A percentile compares a stretch with the other conserved stretches of the same genome.
Conservation (phyloP, 2,329 filamentous ascomycete species). For the Penicillium sp. region DNA sequence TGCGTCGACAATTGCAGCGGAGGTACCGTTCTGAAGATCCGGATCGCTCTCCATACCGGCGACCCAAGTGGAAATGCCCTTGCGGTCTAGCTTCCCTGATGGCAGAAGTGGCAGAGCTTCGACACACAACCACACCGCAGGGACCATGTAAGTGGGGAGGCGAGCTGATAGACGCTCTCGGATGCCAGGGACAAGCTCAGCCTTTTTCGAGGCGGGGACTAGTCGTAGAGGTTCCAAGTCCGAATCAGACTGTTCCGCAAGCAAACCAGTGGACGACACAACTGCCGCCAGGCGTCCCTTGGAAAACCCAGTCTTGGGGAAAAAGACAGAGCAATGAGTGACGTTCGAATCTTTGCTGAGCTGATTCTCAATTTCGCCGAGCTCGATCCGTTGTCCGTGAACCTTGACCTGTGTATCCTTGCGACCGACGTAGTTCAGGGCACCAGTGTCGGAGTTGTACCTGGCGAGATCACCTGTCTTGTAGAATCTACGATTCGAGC, state of each 20-base stretch:
- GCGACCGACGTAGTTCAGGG: slow-evolving; percentile 45
- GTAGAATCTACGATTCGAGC: slow-evolving; percentile 29
- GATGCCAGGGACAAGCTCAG: slow-evolving; percentile 19
- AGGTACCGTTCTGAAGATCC: slow-evolving; percentile 11
- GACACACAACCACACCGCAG: slow-evolving; percentile 41
- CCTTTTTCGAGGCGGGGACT: slow-evolving; percentile 16
- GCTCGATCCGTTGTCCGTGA: slow-evolving; percentile 56
- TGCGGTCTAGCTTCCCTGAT: slow-evolving; percentile 42
- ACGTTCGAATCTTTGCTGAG: slow-evolving; percentile 24
- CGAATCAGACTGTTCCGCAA: slow-evolving; percentile 14
- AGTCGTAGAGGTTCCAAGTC: slow-evolving; percentile 22
- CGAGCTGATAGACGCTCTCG: slow-evolving; percentile 23
- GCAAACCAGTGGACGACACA: slow-evolving; percentile 23
- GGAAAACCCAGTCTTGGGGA: slow-evolving; percentile 31
- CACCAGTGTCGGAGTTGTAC: slow-evolving; percentile 31
- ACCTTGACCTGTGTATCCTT: slow-evolving; percentile 63
- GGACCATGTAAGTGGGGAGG: slow-evolving; percentile 44
- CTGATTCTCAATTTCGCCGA: slow-evolving; percentile 45
- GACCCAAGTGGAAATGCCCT: slow-evolving; percentile 32
- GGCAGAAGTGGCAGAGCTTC: slow-evolving; percentile 37
- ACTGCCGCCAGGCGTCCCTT: slow-evolving; percentile 28
- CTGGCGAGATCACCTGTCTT: slow-evolving; percentile 37
- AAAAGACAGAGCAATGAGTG: slow-evolving; percentile 31
- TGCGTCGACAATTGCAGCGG: background rate
- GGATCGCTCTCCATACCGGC: slow-evolving; percentile 23